Evolutionary conservation across 441 rosid species (phyloP), one percentile per base, ranked within the genome.

Genomic region (Erodium trifolium): DNA sequence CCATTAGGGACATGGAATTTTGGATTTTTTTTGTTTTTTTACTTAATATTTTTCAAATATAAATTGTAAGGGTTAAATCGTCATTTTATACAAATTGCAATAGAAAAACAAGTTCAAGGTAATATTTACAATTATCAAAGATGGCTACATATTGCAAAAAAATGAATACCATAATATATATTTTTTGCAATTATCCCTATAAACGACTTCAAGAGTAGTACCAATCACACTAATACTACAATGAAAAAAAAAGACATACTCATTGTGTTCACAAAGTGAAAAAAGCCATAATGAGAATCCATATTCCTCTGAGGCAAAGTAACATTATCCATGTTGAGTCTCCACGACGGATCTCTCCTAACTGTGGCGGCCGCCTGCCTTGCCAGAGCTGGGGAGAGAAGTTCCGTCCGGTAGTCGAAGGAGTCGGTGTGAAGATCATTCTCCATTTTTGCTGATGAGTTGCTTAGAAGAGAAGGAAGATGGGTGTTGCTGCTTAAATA

Each of bases 341-440:
- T 68, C 87, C 87, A 84, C 0, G 87, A 78, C 0, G 83, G 82
- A 18, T 69, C 67, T 2, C 59, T 23, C 8, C 57, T 9, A 65
- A 14, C 70, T 23, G 27, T 2, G 3, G 39, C 14, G 0, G 51
- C 11, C 5, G 37, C 73, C 37, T 75, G 76, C n/a, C 70, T 75
- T 0, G 68, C 66, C 2, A 70, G 80, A 0, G 72, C 62, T 0
- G 84, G 87, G 0, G 85, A 84, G 13, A 84, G 77, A 35, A 84
- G 85, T 29, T 39, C 63, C 10, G 67, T 64, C 18, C 67, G 41
- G 45, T 64, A n/a, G 17, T 64, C 67, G 11, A 64, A 34, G 2
- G 67, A 64, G 43, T 64, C 67, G 5, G 17, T 64, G 18, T 31
- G 67, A 34, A 29, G 18, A 4, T 34, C 11, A 29, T 29, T 13